Base-by-base conservation (phyloP, 305 asterid species). In the Fraxinus floribunda region DNA sequence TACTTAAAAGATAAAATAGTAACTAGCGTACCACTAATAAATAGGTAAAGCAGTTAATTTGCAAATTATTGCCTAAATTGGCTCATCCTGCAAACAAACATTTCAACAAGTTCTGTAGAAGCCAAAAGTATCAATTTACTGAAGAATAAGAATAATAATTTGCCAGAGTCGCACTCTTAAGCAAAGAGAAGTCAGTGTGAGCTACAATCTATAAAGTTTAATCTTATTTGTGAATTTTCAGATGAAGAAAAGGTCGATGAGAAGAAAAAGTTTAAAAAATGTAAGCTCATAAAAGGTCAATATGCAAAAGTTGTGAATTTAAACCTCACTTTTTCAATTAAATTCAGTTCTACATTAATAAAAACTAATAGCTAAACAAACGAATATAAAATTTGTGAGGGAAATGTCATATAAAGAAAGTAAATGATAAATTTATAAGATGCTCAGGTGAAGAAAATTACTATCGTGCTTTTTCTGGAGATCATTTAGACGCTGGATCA, bases 391-490 rank as follows among this genome's bases (percentile, higher is more conserved):
- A 72, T 72, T 35, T 29, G 18, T 68, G 44, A 70, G 16, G 72
- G 72, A 64, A 64, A 24, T 64, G 24, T 64, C 72, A 10, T 26
- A 60, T 64, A 24, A 64, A 62, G 32, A 20, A 22, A 70, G 76
- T 9, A 24, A 22, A 22, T 32, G 77, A 68, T n/a, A 38, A 64
- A 80, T 68, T 35, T 57, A n/a, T 60, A n/a, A 72, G 62, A 66
- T 78, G 71, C 38, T 41, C 38, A 83, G 78, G 46, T 29, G 70
- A 72, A 74, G 85, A 86, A 78, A 78, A 82, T 88, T 88, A 96
- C 99, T 88, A 71, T 93, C 95, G 52, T 94, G 94, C 89, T 81
- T 93, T 83, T 92, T 90, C 83, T 96, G 97, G 78, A 94, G 98
- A 75, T 88, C 90, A 78, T 84, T 83, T 15, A 96, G 91, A 30